Evolutionary conservation across 805 yeast genomes (phyloP), one percentile per base, ranked within the genome.

Genomic region (Metschnikowia gelsemii): DNA sequence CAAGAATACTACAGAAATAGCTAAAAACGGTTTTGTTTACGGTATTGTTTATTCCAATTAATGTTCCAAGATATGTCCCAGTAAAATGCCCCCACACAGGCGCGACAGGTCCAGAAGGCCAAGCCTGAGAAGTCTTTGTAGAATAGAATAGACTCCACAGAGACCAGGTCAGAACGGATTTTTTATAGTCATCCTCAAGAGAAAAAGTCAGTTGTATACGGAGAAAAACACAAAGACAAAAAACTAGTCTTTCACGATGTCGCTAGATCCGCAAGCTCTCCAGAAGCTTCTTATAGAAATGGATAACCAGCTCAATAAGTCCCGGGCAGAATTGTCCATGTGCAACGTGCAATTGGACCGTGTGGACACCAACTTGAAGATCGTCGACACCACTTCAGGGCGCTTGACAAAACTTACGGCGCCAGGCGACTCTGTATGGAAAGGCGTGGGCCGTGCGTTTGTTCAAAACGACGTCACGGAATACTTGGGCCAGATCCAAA

Each of bases 401-500:
- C 85, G 84, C 50, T 66, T 88, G 36, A 66, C 64, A 19, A 50
- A 54, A 31, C 49, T 64, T 21, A 68, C 76, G 31, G 54, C 51
- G 35, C 51, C 55, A 3, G 57, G 74, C 11, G 71, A 66, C 8
- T 67, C 67, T 16, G 90, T 89, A 4, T 89, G 95, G 93, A 79
- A 86, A 57, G 87, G 95, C 4, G 77, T 87, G 25, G 97, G 97
- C 21, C 84, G 84, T 62, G 77, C 87, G 22, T 85, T 84, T 58
- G 63, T 84, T 8, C 60, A 65, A 32, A 71, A 71, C 4, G 68
- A 70, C 20, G 67, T 68, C 2, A 53, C 59, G 3, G 62, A 67
- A 3, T 85, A 86, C 61, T 59, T 74, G 33, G 54, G 59, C 9
- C 72, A 70, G 38, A 62, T 87, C 24, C 57, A 67, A 17, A 57